Evolutionary conservation across 208 protist genomes (phyloP).

Genomic region (Leishmania tropica): DNA sequence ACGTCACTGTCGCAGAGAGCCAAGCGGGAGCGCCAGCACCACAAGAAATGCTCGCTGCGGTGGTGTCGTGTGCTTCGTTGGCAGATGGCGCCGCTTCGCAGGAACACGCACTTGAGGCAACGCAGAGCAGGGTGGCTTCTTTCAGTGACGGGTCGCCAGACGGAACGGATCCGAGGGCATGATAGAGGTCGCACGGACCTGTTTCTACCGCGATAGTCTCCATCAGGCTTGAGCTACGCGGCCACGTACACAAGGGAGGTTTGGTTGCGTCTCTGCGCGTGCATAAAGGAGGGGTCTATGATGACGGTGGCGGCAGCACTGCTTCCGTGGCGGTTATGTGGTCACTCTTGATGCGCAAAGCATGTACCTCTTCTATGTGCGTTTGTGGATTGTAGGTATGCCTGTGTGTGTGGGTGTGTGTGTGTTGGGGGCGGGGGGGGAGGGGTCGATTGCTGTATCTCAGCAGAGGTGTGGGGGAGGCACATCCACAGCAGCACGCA

Average conservation of each 20-base stretch:
- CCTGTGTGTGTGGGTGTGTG: neutral
- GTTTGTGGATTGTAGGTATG: neutral
- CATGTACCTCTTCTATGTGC: neutral
- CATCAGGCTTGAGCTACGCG: constrained; percentile 8
- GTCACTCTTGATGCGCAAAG: neutral
- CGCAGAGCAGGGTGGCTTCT: constrained; percentile 2
- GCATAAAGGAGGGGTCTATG: neutral
- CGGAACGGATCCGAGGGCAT: neutral
- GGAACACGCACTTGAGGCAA: neutral
- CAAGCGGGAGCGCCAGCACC: constrained; percentile 4
- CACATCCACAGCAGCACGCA: neutral
- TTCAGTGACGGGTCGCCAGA: constrained; percentile 8
- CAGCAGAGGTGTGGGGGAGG: neutral
- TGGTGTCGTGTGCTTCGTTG: neutral
- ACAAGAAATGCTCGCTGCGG: neutral
- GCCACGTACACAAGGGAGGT: neutral
- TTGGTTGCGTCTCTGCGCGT: neutral
- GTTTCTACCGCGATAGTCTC: constrained; percentile 2
- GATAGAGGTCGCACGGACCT: constrained; percentile 17
- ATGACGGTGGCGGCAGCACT: neutral
- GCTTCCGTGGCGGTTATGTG: neutral
- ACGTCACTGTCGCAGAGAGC: constrained; percentile 28
- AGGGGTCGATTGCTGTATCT: neutral
- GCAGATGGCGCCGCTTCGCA: constrained; percentile 1
- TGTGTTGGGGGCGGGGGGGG: neutral